Percentiles rank a stretch among this genome's conserved stretches.
These are phyloP conservation scores for Trichoderma koningii DNA, from an alignment of 2,329 filamentous ascomycete genomes.

Conservation along the genomic window DNA sequence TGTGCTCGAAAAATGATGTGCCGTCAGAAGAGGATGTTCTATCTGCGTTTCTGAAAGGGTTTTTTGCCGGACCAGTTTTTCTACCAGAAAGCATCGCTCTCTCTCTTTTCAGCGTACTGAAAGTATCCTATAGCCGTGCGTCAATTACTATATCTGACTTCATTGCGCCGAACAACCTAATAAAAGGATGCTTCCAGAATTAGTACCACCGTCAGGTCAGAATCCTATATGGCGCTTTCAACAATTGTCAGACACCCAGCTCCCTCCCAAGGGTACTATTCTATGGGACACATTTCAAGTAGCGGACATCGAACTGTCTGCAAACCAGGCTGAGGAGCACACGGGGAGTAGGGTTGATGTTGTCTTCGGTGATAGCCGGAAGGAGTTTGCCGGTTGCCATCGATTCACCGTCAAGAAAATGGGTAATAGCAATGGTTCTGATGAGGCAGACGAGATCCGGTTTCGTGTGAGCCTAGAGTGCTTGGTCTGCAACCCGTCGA, in stretches of 20 bases:
- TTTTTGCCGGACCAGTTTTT: slow-evolving; percentile 17
- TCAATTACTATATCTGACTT: not conserved
- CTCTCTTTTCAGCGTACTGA: not conserved
- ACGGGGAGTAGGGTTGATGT: not conserved
- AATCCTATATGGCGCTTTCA: not conserved
- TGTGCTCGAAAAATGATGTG: not conserved
- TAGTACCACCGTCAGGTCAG: not conserved
- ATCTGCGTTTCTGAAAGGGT: not conserved
- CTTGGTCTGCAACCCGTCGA: slow-evolving; percentile 2
- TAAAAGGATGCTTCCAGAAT: not conserved
- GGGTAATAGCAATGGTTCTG: not conserved
- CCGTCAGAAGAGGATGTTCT: slow-evolving; percentile 6
- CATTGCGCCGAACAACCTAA: not conserved
- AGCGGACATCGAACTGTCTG: not conserved
- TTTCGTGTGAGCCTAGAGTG: not conserved
- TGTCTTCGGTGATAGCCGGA: slow-evolving; percentile 1
- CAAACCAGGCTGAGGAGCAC: not conserved
- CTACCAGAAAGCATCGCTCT: slow-evolving; percentile 6
- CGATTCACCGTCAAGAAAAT: not conserved
- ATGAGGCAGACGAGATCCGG: not conserved
- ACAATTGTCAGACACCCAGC: not conserved
- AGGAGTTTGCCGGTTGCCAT: slow-evolving; percentile 11
- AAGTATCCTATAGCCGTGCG: not conserved
- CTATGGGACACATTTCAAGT: slow-evolving; percentile 14
- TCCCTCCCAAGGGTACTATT: not conserved